phyloP scores from a whole-genome alignment of 2,329 filamentous ascomycete genomes.

The Neofusicoccum parvum region DNA sequence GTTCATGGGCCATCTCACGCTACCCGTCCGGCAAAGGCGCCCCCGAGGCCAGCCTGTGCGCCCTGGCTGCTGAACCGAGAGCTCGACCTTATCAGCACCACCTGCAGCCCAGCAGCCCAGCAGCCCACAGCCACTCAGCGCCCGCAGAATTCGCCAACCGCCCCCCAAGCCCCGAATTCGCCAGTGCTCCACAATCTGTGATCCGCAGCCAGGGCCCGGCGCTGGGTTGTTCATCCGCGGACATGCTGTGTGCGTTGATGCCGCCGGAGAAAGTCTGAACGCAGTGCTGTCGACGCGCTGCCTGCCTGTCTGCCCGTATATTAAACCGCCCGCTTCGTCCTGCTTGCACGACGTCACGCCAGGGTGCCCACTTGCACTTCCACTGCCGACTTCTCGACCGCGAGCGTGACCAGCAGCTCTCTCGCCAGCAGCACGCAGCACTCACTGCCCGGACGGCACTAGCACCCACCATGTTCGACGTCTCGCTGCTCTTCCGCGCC shows the following conservation, averaged over 20 bases:
- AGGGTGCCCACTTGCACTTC: neutral
- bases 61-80: neutral
- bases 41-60: neutral
- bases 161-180: constrained; percentile 1
- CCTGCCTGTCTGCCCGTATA: neutral
- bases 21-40: neutral
- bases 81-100: neutral
- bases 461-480: constrained; percentile 30
- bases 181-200: constrained; percentile 4
- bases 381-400: too few relatives aligned
- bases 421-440: neutral
- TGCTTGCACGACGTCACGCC: neutral
- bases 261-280: neutral
- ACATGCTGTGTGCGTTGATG: constrained; percentile 1
- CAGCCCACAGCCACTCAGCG: neutral
- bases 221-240: neutral
- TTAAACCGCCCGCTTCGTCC: neutral
- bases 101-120: neutral
- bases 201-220: constrained; percentile 2
- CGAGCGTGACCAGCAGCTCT: too few relatives aligned
- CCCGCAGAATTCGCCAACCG: neutral
- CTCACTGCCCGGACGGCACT: neutral
- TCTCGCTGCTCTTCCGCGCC: constrained; percentile 34
- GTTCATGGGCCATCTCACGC: neutral
- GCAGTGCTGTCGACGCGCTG: neutral